Evolutionary conservation across 2,329 filamentous ascomycete genomes (phyloP), one percentile per base, ranked within the genome.

Genomic region (Penicillium sclerotiorum): DNA sequence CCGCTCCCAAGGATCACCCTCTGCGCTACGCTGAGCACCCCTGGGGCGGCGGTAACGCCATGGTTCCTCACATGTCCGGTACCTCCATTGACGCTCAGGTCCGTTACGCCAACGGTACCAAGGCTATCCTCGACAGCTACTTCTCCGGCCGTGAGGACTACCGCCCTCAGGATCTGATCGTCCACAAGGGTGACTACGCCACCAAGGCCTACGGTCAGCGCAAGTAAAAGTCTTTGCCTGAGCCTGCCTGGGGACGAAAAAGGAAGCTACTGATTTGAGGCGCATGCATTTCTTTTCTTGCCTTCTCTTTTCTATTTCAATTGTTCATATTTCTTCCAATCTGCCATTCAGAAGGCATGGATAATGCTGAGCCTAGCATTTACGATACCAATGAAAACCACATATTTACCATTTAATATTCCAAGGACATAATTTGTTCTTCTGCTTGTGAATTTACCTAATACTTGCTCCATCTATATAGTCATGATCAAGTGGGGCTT

Each of bases 51-150:
- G 94, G 94, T 71, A 97, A 97, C 78, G 94, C 92, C 77, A 99
- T 94, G 89, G 92, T 96, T 53, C 90, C 94, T 49, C 94, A 97
- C 85, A 96, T 97, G 90, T 96, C 91, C 11, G 94, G 94, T 71
- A 97, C 93, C 51, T 96, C 92, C n/a, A 87, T 99, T 70, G 94
- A 99, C 71, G 94, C 94, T 52, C 94, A 99, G 82, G 87, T 90
- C 78, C 85, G 91, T 60, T 96, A 96, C 71, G 90, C 91, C 66
- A 80, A 86, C 58, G 91, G 91, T 65, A 88, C 85, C 74, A 96
- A 96, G 88, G 75, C 80, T 60, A 97, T 99, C 70, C 81, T 99
- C 53, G 81, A 93, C 60, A 91, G 87, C 76, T 99, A 97, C 83
- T 89, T 96, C 72, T 84, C 80, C 60, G 92, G 92, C 64, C 86